phyloP scores from a whole-genome alignment of 2,329 filamentous ascomycete species.

The Coniochaeta sp. region DNA sequence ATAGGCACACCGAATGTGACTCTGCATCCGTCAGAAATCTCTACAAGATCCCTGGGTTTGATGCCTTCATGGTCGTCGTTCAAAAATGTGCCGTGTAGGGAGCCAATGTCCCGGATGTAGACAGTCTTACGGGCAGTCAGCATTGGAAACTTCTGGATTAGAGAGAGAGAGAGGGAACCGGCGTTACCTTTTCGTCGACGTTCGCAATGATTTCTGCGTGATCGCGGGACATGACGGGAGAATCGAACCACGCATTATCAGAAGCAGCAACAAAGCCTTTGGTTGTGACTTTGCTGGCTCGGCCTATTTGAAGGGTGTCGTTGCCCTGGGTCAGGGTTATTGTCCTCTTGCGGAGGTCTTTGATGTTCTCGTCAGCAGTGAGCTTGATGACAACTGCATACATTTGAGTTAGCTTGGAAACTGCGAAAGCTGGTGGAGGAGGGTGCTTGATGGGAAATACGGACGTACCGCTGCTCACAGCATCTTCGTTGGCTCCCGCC shows the following conservation, averaged over 20 bases:
- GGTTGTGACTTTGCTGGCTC: conserved; percentile 35
- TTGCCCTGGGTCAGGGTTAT: conserved; percentile 19
- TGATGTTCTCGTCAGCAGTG: not conserved
- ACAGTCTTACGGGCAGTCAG: conserved; percentile 29
- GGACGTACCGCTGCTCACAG: not conserved
- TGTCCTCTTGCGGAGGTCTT: conserved; percentile 14
- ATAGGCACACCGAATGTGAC: conserved; percentile 33
- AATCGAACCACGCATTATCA: conserved; percentile 61
- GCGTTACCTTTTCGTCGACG: conserved; percentile 32
- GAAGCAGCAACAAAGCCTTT: conserved; percentile 31
- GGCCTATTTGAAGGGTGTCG: conserved; percentile 27
- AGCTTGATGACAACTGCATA: not conserved
- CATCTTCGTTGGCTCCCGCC: not conserved
- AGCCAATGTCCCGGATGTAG: conserved; percentile 36
- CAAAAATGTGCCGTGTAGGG: conserved; percentile 46
- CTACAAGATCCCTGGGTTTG: conserved; percentile 3
- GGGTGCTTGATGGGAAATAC: not conserved
- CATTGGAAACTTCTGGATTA: conserved; percentile 8
- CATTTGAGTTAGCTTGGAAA: not conserved
- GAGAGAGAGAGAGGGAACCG: not conserved
- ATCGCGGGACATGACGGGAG: conserved; percentile 62
- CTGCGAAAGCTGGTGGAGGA: not conserved
- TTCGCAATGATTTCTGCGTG: conserved; percentile 52
- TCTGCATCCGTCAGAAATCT: conserved; percentile 25
- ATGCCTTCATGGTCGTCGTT: conserved; percentile 24